phyloP scores from a whole-genome alignment of 345 rosid species.

The Camelina neglecta region DNA sequence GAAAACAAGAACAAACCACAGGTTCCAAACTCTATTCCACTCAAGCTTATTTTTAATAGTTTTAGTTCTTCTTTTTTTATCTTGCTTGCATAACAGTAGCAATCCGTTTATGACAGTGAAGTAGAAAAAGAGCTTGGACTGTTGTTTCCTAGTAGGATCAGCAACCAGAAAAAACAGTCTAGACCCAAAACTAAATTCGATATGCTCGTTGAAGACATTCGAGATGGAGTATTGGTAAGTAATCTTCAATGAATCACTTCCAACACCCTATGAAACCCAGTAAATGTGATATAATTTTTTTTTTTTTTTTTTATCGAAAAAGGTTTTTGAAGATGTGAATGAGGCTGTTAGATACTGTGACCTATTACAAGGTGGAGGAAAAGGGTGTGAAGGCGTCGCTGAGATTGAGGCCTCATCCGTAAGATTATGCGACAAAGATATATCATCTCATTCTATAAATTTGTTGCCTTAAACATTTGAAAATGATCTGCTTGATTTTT shows the following conservation, averaged over 20 bases:
- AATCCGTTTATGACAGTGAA: constrained; percentile 55
- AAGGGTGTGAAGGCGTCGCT: constrained; percentile 95
- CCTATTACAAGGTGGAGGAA: constrained; percentile 91
- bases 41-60: constrained; percentile 18
- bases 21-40: constrained; percentile 51
- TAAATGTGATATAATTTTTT: background rate
- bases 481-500: background rate
- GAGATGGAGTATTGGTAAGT: constrained; percentile 91
- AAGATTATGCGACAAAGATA: constrained; percentile 39
- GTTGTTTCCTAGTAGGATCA: constrained; percentile 60
- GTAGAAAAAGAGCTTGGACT: constrained; percentile 92
- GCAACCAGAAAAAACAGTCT: constrained; percentile 65
- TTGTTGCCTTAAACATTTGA: constrained; percentile 1
- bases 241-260: constrained; percentile 7
- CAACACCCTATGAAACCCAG: background rate
- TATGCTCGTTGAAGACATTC: constrained; percentile 94
- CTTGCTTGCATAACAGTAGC: constrained; percentile 2
- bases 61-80: constrained; percentile 11
- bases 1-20: constrained; percentile 91
- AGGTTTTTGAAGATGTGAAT: constrained; percentile 93
- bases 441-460: background rate
- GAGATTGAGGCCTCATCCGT: constrained; percentile 96
- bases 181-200: constrained; percentile 72
- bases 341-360: constrained; percentile 92
- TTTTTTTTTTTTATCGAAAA: background rate